These are phyloP conservation scores for Carex kokanica DNA, from an alignment of 176 grass and related monocot genomes.

Conservation along the genomic window DNA sequence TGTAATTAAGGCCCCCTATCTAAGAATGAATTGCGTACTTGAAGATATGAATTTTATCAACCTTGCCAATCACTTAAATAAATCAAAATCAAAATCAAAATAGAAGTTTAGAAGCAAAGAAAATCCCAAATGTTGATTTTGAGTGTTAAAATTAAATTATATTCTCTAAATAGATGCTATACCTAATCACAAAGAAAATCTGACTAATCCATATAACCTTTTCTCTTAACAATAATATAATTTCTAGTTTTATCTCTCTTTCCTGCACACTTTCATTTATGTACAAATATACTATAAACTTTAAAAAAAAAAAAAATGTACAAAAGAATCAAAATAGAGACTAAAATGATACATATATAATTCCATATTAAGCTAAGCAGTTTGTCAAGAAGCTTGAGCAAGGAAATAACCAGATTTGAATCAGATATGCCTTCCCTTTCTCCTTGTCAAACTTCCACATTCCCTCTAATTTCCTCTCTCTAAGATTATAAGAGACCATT, in stretches of 20 bases:
- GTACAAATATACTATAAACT: background rate
- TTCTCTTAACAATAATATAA: background rate
- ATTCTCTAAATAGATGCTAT: background rate
- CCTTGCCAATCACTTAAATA: background rate
- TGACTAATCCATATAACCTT: background rate
- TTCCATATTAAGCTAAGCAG: slow-evolving; percentile 38
- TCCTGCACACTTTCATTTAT: background rate
- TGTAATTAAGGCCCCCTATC: background rate
- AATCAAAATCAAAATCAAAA: no score
- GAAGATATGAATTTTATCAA: background rate
- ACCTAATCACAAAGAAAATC: background rate
- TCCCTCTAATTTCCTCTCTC: slow-evolving; percentile 38
- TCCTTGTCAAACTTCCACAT: slow-evolving; percentile 45
- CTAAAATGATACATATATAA: background rate
- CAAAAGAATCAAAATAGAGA: slow-evolving; percentile 1
- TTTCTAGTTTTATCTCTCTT: background rate
- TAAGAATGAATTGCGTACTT: background rate
- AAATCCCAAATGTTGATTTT: no score
- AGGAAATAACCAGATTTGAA: slow-evolving; percentile 82
- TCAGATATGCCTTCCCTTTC: slow-evolving; percentile 51
- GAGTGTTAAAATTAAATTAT: background rate
- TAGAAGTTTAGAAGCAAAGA: no score
- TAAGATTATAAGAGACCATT: slow-evolving; percentile 54
- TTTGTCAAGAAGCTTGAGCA: slow-evolving; percentile 60
- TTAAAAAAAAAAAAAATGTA: background rate